Evolutionary conservation across 768 basidiomycete genomes (phyloP).

Genomic region (Psilocybe tampanensis): DNA sequence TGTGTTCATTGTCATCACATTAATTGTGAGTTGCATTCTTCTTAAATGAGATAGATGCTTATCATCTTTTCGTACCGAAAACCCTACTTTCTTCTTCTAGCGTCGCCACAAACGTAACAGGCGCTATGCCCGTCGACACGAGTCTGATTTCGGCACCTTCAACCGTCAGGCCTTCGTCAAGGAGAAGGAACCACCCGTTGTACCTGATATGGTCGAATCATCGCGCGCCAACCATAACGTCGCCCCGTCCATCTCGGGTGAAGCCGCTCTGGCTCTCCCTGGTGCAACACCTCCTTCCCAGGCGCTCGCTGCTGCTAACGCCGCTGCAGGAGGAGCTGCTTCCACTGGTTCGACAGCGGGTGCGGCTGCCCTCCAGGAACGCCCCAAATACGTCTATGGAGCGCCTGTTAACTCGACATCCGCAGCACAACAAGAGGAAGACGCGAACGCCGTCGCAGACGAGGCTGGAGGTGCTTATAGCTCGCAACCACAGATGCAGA

Average conservation of each 20-base stretch:
- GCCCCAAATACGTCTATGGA: slow-evolving; percentile 42
- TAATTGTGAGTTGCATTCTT: slow-evolving; percentile 33
- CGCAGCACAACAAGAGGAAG: slow-evolving; percentile 11
- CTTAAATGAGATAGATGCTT: background rate
- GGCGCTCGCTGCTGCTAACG: slow-evolving; percentile 26
- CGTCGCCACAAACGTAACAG: slow-evolving; percentile 38
- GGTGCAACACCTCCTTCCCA: slow-evolving; percentile 17
- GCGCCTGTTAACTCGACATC: slow-evolving; percentile 30
- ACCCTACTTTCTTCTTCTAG: slow-evolving; percentile 19
- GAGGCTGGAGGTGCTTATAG: slow-evolving; percentile 42
- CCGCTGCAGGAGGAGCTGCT: slow-evolving; percentile 17
- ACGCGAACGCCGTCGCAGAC: slow-evolving; percentile 10
- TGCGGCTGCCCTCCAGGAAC: slow-evolving; percentile 36
- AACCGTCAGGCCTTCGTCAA: slow-evolving; percentile 27
- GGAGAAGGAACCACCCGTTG: slow-evolving; percentile 20
- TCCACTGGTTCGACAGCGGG: no score
- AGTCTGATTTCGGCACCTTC: slow-evolving; percentile 43
- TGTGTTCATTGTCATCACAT: slow-evolving; percentile 39
- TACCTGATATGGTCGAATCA: slow-evolving; percentile 26
- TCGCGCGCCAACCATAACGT: slow-evolving; percentile 20
- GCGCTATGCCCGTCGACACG: slow-evolving; percentile 21
- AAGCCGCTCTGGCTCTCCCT: slow-evolving; percentile 7
- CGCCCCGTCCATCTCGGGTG: slow-evolving; percentile 31
- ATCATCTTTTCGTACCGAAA: no score
- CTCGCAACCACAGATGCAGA: slow-evolving; percentile 40